These are phyloP conservation scores for Calonectria fujianensis DNA, from an alignment of 2,329 filamentous ascomycete species.

Conservation along the genomic window DNA sequence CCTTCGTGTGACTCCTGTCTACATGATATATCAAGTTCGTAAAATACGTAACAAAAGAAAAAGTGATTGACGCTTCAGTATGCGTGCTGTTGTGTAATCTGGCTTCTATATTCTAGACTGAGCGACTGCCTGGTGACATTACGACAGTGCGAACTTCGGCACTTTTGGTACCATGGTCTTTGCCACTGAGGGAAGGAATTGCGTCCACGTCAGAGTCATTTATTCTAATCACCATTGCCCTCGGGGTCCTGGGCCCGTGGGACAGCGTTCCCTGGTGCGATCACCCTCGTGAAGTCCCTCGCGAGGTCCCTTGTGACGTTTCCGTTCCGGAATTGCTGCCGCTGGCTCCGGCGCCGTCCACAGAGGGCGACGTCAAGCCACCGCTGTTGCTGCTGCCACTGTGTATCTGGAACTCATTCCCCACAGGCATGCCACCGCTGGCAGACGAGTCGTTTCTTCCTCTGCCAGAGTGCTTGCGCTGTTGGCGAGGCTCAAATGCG, in stretches of 20 bases:
- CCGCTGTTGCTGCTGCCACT: background rate
- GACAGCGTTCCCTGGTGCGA: conserved; percentile 47
- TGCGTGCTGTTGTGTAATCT: too few species aligned
- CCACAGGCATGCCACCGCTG: background rate
- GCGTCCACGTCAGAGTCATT: conserved; percentile 37
- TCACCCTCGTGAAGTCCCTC: conserved; percentile 39
- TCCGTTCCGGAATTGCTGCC: conserved; percentile 41
- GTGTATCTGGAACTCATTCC: conserved; percentile 4
- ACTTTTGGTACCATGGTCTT: too few species aligned
- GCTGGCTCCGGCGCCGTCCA: conserved; percentile 46
- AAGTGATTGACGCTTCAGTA: too few species aligned
- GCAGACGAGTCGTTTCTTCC: background rate
- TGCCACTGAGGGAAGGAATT: background rate
- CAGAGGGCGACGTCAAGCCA: conserved; percentile 4
- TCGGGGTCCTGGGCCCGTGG: conserved; percentile 57
- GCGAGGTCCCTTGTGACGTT: conserved; percentile 41
- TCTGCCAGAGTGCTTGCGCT: too few species aligned
- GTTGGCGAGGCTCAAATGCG: conserved; percentile 8
- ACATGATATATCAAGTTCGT: background rate
- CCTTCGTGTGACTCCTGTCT: background rate
- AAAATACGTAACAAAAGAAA: too few species aligned
- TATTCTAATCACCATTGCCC: conserved; percentile 51
- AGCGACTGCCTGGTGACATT: too few species aligned
- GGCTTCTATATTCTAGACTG: too few species aligned
- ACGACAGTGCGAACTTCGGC: too few species aligned